phyloP scores from a whole-genome alignment of 2,329 filamentous ascomycete species.

The Trichoderma simmonsii region DNA sequence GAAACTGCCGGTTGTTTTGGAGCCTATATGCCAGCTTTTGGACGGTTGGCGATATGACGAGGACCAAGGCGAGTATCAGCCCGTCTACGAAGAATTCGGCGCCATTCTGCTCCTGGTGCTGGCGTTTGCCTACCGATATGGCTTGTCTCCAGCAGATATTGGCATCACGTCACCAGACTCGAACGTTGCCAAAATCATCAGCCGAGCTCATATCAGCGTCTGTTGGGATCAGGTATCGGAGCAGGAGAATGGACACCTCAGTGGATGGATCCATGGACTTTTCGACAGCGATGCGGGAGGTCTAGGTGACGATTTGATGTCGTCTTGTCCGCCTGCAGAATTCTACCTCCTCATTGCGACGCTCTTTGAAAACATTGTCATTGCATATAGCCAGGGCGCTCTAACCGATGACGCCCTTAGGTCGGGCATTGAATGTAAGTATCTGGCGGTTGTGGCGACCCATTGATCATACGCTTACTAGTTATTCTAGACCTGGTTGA shows the following conservation, averaged over 20 bases:
- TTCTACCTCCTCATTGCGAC: slow-evolving; percentile 78
- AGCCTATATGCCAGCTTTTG: slow-evolving; percentile 70
- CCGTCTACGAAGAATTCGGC: slow-evolving; percentile 82
- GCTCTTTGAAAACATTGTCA: slow-evolving; percentile 70
- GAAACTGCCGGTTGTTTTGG: slow-evolving; percentile 64
- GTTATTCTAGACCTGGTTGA: slow-evolving; percentile 63
- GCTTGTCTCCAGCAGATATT: slow-evolving; percentile 61
- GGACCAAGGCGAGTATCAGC: slow-evolving; percentile 80
- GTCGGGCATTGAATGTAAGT: slow-evolving; percentile 71
- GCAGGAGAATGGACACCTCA: slow-evolving; percentile 63
- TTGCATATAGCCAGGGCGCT: slow-evolving; percentile 63
- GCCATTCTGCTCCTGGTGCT: slow-evolving; percentile 70
- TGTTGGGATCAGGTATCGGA: slow-evolving; percentile 59
- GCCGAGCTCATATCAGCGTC: slow-evolving; percentile 55
- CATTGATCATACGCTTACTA: not conserved
- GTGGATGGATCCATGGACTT: slow-evolving; percentile 73
- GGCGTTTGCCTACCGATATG: slow-evolving; percentile 73
- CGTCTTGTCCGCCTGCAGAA: slow-evolving; percentile 75
- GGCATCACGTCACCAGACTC: slow-evolving; percentile 59
- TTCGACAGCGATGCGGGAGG: slow-evolving; percentile 72
- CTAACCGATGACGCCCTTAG: slow-evolving; percentile 69
- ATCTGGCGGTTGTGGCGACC: not conserved
- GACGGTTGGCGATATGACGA: slow-evolving; percentile 81
- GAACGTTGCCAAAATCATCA: slow-evolving; percentile 66
- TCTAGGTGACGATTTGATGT: slow-evolving; percentile 76